Conservation (phyloP, 2,329 filamentous ascomycete genomes). For the Aspergillus quadricinctus region DNA sequence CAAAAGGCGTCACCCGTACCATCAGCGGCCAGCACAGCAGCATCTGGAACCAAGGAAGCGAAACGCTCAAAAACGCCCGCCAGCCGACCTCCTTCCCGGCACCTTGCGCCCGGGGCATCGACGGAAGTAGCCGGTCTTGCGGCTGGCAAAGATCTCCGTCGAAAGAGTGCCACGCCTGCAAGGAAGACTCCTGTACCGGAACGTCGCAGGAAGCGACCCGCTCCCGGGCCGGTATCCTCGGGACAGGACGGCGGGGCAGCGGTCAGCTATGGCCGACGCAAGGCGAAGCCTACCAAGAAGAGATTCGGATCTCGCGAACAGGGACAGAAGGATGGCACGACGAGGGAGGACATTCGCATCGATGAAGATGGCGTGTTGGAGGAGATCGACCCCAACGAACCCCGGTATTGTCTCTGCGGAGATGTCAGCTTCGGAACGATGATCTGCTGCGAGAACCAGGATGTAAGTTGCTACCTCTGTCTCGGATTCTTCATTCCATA, state of each 20-base stretch:
- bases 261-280: constrained; percentile 57
- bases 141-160: constrained; percentile 32
- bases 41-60: constrained; percentile 5
- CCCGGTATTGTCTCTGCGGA: constrained; percentile 60
- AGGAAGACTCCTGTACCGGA: constrained; percentile 40
- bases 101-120: constrained; percentile 24
- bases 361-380: constrained; percentile 47
- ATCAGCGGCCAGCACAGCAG: constrained; percentile 21
- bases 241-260: constrained; percentile 58
- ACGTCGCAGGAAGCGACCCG: constrained; percentile 55
- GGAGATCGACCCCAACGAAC: constrained; percentile 58
- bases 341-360: constrained; percentile 36
- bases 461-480: constrained; percentile 37
- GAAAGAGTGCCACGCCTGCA: constrained; percentile 41
- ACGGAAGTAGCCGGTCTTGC: constrained; percentile 21
- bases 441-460: constrained; percentile 62
- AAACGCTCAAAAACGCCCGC: constrained; percentile 30
- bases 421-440: constrained; percentile 62
- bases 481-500: neutral
- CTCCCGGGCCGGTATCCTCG: constrained; percentile 55
- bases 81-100: constrained; percentile 32
- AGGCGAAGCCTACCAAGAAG: constrained; percentile 48
- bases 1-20: constrained; percentile 19
- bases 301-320: constrained; percentile 39
- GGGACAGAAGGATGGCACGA: constrained; percentile 20